Evolutionary conservation across 768 basidiomycete species (phyloP).

Genomic region (Russula emetica): DNA sequence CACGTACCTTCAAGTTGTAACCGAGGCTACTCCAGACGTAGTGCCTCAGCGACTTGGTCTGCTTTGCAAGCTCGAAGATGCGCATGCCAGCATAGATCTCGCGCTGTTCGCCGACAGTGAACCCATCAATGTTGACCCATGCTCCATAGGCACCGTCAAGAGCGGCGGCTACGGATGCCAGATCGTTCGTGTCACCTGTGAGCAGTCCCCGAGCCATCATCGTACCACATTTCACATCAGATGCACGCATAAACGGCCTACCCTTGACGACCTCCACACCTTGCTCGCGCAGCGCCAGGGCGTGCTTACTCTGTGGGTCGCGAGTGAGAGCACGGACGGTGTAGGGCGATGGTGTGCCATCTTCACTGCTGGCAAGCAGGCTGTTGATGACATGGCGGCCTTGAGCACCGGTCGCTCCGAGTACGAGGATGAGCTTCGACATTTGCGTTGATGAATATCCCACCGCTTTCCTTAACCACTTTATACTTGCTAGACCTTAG

Average conservation of each 20-base stretch:
- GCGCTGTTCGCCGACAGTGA: conserved; percentile 41
- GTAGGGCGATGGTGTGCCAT: conserved; percentile 41
- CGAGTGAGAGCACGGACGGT: conserved; percentile 40
- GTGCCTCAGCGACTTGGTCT: conserved; percentile 34
- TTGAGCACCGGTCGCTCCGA: conserved; percentile 45
- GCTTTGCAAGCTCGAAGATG: conserved; percentile 40
- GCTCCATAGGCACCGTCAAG: conserved; percentile 37
- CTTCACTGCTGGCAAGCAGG: conserved; percentile 34
- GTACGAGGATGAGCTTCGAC: conserved; percentile 40
- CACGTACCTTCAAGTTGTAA: conserved; percentile 37
- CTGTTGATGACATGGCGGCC: conserved; percentile 39
- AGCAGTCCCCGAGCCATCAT: too few species aligned
- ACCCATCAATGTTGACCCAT: conserved; percentile 37
- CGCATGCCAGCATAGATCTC: conserved; percentile 41
- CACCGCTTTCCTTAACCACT: background rate
- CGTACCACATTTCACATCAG: too few species aligned
- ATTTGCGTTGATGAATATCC: background rate
- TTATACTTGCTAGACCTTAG: background rate
- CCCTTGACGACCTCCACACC: conserved; percentile 40
- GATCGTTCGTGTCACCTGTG: conserved; percentile 18
- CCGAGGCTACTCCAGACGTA: conserved; percentile 41
- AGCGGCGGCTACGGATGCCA: conserved; percentile 33
- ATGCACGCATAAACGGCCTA: conserved; percentile 8
- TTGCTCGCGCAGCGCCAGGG: conserved; percentile 34
- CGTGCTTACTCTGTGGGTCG: conserved; percentile 34